Evolutionary conservation across 192 early-diverging fungal species (phyloP), one percentile per base, ranked within the genome.

Genomic region (Coemansia sp.): DNA sequence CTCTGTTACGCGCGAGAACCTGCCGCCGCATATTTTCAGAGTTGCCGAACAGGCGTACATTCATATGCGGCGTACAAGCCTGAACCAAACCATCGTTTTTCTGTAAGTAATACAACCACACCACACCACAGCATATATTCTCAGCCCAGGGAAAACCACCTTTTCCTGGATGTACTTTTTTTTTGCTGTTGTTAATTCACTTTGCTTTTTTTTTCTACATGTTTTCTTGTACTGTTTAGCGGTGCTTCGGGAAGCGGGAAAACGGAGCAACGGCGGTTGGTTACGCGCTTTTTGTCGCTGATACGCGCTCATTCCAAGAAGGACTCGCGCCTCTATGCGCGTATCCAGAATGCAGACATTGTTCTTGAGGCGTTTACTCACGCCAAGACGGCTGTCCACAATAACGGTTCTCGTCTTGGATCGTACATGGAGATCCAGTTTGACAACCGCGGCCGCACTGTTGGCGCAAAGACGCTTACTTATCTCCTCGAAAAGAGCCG

Each of bases 161-260:
- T 32, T 32, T 32, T 32, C 32, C 32, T 32, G 32, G 32, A 32
- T 32, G 43, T 45, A n/a, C n/a, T n/a, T 12, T 9, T 9, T 13
- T 45, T 45, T 45, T 45, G 43, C 43, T 45, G 43, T 45, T 15
- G 13, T 16, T 52, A n/a, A 52, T 52, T 2, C 51, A n/a, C 10
- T 9, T 15, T 40, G 11, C 39, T 15, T 11, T n/a, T 13, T 58
- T 26, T 55, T 32, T 40, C 41, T 37, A 22, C 11, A 52, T n/a
- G n/a, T 37, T 13, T 58, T 11, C 15, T 64, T 52, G 49, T 16
- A 21, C 11, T 71, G 16, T 69, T 2, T 85, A 94, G 93, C 82
- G 96, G 96, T 54, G 92, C 93, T 62, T 86, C 90, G 12, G 94
- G 89, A 48, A 89, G 91, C 47, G 96, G 96, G 47, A 98, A 98